phyloP scores from a whole-genome alignment of 768 basidiomycete genomes.

The Suillus discolor region DNA sequence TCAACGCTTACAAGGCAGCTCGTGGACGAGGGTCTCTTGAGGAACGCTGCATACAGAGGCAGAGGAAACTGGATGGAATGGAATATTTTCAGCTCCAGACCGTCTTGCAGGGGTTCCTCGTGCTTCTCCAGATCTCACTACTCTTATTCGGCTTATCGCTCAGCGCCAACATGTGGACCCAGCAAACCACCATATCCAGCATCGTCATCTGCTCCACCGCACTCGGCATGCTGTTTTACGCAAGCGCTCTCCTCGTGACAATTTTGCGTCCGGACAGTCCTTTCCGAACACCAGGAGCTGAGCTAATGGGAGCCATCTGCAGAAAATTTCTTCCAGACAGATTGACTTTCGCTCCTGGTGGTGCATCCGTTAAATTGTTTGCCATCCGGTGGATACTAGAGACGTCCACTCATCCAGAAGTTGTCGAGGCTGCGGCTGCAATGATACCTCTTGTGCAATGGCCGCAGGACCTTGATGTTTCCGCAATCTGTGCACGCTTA shows the following conservation, averaged over 20 bases:
- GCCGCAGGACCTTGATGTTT: neutral
- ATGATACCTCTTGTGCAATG: neutral
- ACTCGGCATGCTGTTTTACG: neutral
- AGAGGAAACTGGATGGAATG: neutral
- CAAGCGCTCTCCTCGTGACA: neutral
- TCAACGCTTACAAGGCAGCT: neutral
- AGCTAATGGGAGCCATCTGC: neutral
- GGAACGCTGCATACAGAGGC: neutral
- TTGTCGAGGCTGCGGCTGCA: neutral
- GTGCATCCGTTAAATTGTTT: neutral
- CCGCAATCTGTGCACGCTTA: neutral
- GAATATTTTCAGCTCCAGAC: neutral
- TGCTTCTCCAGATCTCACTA: neutral
- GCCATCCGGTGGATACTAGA: constrained; percentile 20
- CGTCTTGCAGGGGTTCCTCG: constrained; percentile 9
- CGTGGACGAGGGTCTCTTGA: neutral
- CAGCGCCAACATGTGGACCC: constrained; percentile 10
- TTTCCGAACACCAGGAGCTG: constrained; percentile 13
- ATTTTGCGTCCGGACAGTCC: constrained; percentile 9
- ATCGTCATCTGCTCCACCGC: neutral
- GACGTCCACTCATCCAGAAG: constrained; percentile 20
- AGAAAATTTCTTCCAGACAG: neutral
- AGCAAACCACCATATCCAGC: neutral
- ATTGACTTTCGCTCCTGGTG: constrained; percentile 1
- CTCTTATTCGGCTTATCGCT: constrained; percentile 16